Evolutionary conservation across 176 grass and related monocot species (phyloP), one percentile per base, ranked within the genome.

Genomic region (Elymus sibiricus): DNA sequence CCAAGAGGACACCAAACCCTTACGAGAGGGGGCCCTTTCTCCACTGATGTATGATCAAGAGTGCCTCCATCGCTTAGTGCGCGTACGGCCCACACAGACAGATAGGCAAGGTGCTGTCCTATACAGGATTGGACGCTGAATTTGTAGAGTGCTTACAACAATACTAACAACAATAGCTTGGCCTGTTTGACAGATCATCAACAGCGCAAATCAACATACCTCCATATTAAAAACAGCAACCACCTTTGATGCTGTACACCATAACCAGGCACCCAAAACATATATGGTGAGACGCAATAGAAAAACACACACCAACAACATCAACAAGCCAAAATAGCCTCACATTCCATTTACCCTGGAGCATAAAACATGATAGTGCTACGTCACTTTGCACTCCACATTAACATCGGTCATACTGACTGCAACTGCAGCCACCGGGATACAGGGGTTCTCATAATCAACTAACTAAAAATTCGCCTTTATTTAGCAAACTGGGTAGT

Each of bases 401-500:
- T 49, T 84, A 80, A 73, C 64, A 70, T 87, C 35, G 19, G 49
- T 69, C 61, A 51, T 34, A 22, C 60, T 53, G 4, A 84, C 82
- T 70, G 76, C 40, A n/a, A 21, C 59, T 14, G 85, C 81, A 84
- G 68, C 74, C 63, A 53, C 64, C 51, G 37, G 27, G 78, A 84
- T 61, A 91, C 39, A 43, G 5, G 49, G 51, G 9, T 70, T 85
- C 21, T 55, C 70, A 82, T 68, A 82, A 77, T 56, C 77, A 85
- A 81, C 46, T 55, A 83, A 65, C 86, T 92, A 89, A 80, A 82
- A 80, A 79, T 86, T 89, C 28, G 49, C 87, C 80, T 89, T 92
- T 89, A 92, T 92, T 92, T 89, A 86, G 83, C 83, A 89, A 86
- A 80, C 90, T 61, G 34, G 75, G 87, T 67, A 83, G 56, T 86